A percentile compares a stretch with the other conserved stretches of the same genome.
These are phyloP conservation scores for Pyrenophora graminea DNA, from an alignment of 2,329 filamentous ascomycete species.

Conservation along the genomic window DNA sequence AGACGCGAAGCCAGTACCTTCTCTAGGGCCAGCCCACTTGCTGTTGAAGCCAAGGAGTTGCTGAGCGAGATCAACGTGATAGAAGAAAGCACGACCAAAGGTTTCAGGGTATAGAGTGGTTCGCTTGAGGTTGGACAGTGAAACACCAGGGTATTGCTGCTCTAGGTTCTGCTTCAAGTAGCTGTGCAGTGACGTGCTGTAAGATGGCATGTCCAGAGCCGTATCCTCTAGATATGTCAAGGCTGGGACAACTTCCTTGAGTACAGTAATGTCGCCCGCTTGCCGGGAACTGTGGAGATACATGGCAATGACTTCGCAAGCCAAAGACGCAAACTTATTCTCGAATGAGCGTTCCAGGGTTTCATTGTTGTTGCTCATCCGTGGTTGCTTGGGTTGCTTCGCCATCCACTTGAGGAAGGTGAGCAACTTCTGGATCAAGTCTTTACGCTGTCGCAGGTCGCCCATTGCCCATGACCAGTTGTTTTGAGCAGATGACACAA, in stretches of 20 bases:
- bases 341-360: conserved; percentile 44
- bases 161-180: conserved; percentile 87
- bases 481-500: conserved; percentile 85
- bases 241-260: conserved; percentile 72
- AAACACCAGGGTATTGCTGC: conserved; percentile 72
- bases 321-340: conserved; percentile 70
- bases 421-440: conserved; percentile 73
- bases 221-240: conserved; percentile 79
- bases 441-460: conserved; percentile 72
- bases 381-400: conserved; percentile 30
- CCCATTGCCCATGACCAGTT: conserved; percentile 95
- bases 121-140: conserved; percentile 78
- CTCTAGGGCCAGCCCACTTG: conserved; percentile 67
- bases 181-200: conserved; percentile 83
- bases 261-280: conserved; percentile 67
- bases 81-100: conserved; percentile 80
- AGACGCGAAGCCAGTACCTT: conserved; percentile 71
- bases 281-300: conserved; percentile 86
- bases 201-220: conserved; percentile 76
- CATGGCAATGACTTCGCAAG: conserved; percentile 88
- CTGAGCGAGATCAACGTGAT: conserved; percentile 75
- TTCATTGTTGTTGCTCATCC: conserved; percentile 27
- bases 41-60: conserved; percentile 76
- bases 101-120: conserved; percentile 67
- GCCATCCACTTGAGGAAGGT: conserved; percentile 64